Evolutionary conservation across 140 eudicot genomes (phyloP).

Genomic region (Stevia rebaudiana): DNA sequence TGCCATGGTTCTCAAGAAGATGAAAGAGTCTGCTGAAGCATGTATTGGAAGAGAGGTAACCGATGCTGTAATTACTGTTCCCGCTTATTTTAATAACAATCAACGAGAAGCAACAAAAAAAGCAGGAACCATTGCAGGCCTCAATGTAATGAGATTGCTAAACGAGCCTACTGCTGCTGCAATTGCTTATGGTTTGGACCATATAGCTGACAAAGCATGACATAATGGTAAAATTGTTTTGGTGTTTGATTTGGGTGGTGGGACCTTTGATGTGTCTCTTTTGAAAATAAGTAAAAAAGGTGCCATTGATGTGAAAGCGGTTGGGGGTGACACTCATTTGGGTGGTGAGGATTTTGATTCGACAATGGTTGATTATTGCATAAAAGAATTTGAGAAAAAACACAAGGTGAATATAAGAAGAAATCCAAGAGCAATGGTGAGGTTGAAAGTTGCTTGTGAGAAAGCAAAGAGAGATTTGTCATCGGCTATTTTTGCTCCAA

Average conservation of each 20-base stretch:
- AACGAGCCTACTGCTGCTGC: conserved; percentile 7
- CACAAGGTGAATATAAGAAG: neutral
- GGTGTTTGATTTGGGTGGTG: conserved; percentile 16
- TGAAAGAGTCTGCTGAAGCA: neutral
- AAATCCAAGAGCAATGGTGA: conserved; percentile 1
- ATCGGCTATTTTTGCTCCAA: neutral
- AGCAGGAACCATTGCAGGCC: conserved; percentile 4
- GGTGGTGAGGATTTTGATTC: conserved; percentile 18
- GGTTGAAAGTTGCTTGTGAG: conserved; percentile 12
- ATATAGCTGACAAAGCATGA: neutral
- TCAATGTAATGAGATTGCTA: neutral
- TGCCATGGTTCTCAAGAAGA: conserved; percentile 1
- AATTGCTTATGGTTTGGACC: conserved; percentile 13
- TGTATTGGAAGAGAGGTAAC: conserved; percentile 9
- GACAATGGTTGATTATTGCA: neutral
- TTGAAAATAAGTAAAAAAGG: neutral
- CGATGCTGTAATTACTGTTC: neutral
- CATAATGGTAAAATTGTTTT: neutral
- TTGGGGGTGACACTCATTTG: conserved; percentile 20
- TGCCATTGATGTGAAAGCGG: neutral
- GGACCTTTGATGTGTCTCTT: conserved; percentile 11
- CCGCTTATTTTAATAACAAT: conserved; percentile 6
- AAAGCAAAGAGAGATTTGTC: conserved; percentile 20
- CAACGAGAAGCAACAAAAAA: neutral
- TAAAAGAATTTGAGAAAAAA: conserved; percentile 6